Evolutionary conservation across 2,329 filamentous ascomycete species (phyloP), one percentile per base, ranked within the genome.

Genomic region (Fusarium sp.): DNA sequence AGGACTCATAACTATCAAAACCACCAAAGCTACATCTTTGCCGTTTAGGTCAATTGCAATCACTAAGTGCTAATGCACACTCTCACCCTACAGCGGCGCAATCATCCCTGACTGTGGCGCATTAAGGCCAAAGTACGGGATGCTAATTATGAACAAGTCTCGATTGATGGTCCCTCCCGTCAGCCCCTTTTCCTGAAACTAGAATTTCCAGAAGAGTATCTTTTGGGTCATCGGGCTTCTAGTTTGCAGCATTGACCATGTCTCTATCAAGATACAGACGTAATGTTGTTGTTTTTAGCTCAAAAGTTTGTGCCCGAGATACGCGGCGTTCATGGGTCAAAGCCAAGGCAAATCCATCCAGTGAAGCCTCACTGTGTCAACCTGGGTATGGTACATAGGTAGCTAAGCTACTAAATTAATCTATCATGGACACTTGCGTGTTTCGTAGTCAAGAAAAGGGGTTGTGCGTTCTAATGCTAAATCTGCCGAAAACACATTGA

Each of bases 401-500:
- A n/a, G 18, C 34, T n/a, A 37, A 37, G 18, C 10, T 37, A 37
- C 34, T 37, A 37, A 28, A 28, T 53, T 54, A 70, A 68, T 70
- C 54, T 54, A 68, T 70, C 61, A 56, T 53, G 37, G 46, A 70
- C 62, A 53, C 32, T 54, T 63, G 57, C 34, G 46, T 56, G 66
- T 64, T 71, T 74, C 69, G 61, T 60, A 45, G 37, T 48, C 12
- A 27, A 55, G 63, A 64, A 75, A 74, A 63, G 43, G 72, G 72
- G 63, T 63, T 57, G 51, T 61, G 58, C 46, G 45, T 55, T 60
- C 66, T 43, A 49, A 37, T 58, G 57, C 55, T 8, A 60, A 65
- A 45, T 28, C 43, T 50, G 46, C 46, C 50, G 59, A 59, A 47
- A 46, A 41, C 20, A 41, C 56, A 56, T 63, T 51, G 68, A 68